A percentile compares a stretch with the other conserved stretches of the same genome.
phyloP scores from a whole-genome alignment of 768 basidiomycete species.

The Cyathus striatus region DNA sequence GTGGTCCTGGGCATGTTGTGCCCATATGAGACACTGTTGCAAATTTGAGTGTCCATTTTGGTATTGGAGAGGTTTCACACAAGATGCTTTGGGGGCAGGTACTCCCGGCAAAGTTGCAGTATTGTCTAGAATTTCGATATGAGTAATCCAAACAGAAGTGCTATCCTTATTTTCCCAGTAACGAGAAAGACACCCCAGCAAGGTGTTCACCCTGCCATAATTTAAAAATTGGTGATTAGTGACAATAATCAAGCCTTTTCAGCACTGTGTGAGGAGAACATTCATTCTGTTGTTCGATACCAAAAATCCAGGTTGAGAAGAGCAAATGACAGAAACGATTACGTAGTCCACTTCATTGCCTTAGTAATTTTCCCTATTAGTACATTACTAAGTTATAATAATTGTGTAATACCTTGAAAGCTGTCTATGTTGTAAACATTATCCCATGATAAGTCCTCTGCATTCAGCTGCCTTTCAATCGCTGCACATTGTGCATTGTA shows the following conservation, averaged over 20 bases:
- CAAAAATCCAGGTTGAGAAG: slow-evolving; percentile 40
- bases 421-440: slow-evolving; percentile 49
- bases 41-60: too few species aligned
- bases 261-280: slow-evolving; percentile 47
- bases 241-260: slow-evolving; percentile 41
- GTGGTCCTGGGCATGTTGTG: too few species aligned
- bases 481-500: slow-evolving; percentile 48
- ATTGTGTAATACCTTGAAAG: slow-evolving; percentile 37
- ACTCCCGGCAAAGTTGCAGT: too few species aligned
- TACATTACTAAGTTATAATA: neutral
- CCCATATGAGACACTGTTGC: too few species aligned
- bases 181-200: slow-evolving; percentile 34
- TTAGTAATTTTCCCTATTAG: slow-evolving; percentile 12
- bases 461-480: slow-evolving; percentile 30
- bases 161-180: slow-evolving; percentile 20
- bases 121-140: too few species aligned
- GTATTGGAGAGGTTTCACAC: too few species aligned
- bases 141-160: too few species aligned
- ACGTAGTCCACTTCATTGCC: slow-evolving; percentile 50
- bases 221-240: slow-evolving; percentile 35
- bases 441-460: slow-evolving; percentile 30
- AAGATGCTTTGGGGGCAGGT: too few species aligned
- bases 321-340: slow-evolving; percentile 45
- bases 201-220: slow-evolving; percentile 24
- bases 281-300: slow-evolving; percentile 40